Conservation (phyloP, 306 rosid genomes). For the Dryas octopetala region DNA sequence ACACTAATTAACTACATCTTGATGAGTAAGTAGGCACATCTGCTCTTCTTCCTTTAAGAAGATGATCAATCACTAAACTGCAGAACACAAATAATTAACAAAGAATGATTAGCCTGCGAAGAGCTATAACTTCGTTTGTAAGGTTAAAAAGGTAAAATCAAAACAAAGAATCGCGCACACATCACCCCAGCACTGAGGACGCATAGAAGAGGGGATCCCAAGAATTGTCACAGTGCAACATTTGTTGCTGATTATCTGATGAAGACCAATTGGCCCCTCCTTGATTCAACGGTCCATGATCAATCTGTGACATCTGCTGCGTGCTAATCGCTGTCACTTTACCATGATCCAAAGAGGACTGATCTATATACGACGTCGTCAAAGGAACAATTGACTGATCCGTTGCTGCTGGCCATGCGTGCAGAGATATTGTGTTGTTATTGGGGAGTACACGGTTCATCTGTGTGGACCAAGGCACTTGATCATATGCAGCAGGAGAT, state of each 20-base stretch:
- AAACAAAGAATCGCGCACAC: not conserved
- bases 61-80: not conserved
- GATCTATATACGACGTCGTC: not conserved
- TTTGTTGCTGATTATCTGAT: conserved; percentile 7
- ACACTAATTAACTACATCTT: no score
- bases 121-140: not conserved
- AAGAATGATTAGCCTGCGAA: conserved; percentile 5
- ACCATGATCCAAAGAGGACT: conserved; percentile 8
- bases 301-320: conserved; percentile 9
- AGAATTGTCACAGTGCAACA: conserved; percentile 8
- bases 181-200: conserved; percentile 15
- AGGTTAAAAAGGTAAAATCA: not conserved
- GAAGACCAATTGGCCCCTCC: conserved; percentile 4
- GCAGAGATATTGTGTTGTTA: not conserved
- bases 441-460: no score
- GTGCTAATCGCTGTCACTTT: not conserved
- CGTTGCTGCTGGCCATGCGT: not conserved
- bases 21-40: no score
- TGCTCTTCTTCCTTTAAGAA: no score
- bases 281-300: not conserved
- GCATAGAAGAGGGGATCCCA: conserved; percentile 16
- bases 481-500: not conserved
- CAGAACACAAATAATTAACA: not conserved
- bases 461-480: not conserved
- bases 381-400: not conserved